phyloP scores from a whole-genome alignment of 2,329 filamentous ascomycete genomes.

The Whalleya microplaca region DNA sequence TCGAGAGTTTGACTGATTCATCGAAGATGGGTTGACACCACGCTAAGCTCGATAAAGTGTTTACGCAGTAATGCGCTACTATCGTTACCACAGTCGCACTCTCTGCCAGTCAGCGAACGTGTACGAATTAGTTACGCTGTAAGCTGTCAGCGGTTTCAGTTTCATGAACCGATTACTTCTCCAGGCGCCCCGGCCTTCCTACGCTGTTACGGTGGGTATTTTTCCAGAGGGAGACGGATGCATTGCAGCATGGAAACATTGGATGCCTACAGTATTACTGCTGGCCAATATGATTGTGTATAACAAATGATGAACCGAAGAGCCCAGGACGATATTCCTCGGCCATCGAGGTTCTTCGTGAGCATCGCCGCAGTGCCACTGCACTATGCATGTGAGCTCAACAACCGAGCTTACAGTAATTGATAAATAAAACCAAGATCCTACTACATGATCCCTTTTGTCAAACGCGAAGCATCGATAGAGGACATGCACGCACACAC shows the following conservation, averaged over 20 bases:
- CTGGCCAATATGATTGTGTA: conserved; percentile 1
- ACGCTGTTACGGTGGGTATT: background rate
- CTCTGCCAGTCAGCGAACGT: background rate
- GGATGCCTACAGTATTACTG: conserved; percentile 6
- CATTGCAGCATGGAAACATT: background rate
- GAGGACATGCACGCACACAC: no score
- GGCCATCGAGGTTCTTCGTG: conserved; percentile 17
- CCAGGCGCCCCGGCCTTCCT: background rate
- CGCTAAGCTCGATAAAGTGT: conserved; percentile 7
- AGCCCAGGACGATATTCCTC: conserved; percentile 14
- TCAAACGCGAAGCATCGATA: background rate
- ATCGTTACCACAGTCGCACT: background rate
- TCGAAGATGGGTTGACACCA: conserved; percentile 11
- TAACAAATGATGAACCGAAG: conserved; percentile 11
- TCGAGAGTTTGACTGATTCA: conserved; percentile 26
- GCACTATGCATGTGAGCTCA: conserved; percentile 1
- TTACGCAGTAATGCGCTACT: background rate
- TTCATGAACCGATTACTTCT: background rate
- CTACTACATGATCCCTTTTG: conserved; percentile 3
- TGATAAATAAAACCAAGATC: background rate
- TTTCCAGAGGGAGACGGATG: background rate
- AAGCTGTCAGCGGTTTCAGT: background rate
- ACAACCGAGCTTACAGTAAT: conserved; percentile 7
- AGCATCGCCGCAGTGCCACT: conserved; percentile 11
- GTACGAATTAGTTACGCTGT: background rate